Evolutionary conservation across 2,329 filamentous ascomycete genomes (phyloP), one percentile per base, ranked within the genome.

Genomic region (Fusarium avenaceum): DNA sequence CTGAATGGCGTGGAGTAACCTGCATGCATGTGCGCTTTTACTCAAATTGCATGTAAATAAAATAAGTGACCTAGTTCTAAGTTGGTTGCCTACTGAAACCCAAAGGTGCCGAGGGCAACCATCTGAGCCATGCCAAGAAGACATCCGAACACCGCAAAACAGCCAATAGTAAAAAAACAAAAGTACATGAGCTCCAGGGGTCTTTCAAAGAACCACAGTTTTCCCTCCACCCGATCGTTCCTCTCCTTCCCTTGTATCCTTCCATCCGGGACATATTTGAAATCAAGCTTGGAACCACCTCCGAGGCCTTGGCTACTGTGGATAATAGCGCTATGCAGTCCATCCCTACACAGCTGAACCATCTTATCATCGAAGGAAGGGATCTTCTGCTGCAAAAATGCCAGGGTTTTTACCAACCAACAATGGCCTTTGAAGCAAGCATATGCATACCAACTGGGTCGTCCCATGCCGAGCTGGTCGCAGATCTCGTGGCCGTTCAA

Each of bases 401-500:
- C 74, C 2, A 80, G 58, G 17, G 33, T 53, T 8, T 55, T 51
- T 15, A 80, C 74, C 4, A 80, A 49, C 72, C 77, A 76, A 50
- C 76, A 78, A 35, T 75, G 70, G 1, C 76, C 77, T 50, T 46
- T 69, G 61, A 77, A 78, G 55, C 72, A 77, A 2, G 72, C 73
- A 30, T 76, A 74, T 3, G 69, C 57, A 42, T 72, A 69, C 62
- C 65, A 50, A 2, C 75, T 69, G 0, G 80, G 79, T 9, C 63
- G 62, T 3, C 74, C 76, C 24, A 82, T 69, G 2, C 75, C 74
- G 3, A 82, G 70, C 3, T 71, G 65, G 49, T 81, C 75, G 48
- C 78, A 81, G 15, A 81, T 59, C 45, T 76, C 70, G 52, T 80
- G 70, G 0, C 79, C 79, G 43, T 81, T 82, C 17, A 82, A 67